A percentile compares a stretch with the other conserved stretches of the same genome.
These are phyloP conservation scores for Acephala macrosclerotiorum DNA, from an alignment of 2,329 filamentous ascomycete species.

Conservation along the genomic window DNA sequence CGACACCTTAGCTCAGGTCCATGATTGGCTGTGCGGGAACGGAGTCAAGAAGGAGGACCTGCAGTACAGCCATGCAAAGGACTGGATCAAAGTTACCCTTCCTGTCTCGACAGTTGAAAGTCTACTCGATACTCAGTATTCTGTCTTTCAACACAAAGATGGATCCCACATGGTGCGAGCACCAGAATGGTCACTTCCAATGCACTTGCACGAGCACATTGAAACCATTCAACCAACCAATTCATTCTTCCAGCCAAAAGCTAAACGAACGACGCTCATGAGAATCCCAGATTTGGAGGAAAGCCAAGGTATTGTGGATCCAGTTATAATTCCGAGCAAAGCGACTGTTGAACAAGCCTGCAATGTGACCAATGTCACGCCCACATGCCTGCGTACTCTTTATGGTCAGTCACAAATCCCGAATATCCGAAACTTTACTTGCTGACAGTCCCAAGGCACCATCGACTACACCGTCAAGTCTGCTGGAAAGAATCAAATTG, in stretches of 20 bases:
- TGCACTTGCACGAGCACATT: conserved; percentile 50
- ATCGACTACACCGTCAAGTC: conserved; percentile 32
- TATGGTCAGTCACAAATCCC: conserved; percentile 24
- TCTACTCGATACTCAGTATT: conserved; percentile 47
- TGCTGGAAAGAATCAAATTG: conserved; percentile 33
- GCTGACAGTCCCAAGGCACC: conserved; percentile 21
- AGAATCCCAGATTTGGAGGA: conserved; percentile 9
- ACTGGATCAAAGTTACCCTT: conserved; percentile 59
- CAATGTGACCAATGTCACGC: conserved; percentile 55
- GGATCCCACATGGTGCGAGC: conserved; percentile 35
- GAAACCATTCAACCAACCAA: conserved; percentile 64
- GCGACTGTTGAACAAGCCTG: conserved; percentile 59
- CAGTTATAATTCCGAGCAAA: conserved; percentile 9
- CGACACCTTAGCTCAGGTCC: conserved; percentile 58
- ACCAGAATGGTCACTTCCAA: conserved; percentile 48
- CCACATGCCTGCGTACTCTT: conserved; percentile 36
- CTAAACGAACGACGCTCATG: conserved; percentile 45
- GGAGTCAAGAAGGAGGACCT: conserved; percentile 49
- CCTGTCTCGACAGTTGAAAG: conserved; percentile 54
- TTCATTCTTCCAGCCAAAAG: conserved; percentile 57
- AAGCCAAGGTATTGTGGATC: background rate
- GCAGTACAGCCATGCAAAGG: conserved; percentile 58
- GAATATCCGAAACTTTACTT: background rate
- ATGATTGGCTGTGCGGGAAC: conserved; percentile 63
- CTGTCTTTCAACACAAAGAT: conserved; percentile 45